Evolutionary conservation across 352 stramenopile genomes (phyloP), one percentile per base, ranked within the genome.

Genomic region (Phytophthora pisi): DNA sequence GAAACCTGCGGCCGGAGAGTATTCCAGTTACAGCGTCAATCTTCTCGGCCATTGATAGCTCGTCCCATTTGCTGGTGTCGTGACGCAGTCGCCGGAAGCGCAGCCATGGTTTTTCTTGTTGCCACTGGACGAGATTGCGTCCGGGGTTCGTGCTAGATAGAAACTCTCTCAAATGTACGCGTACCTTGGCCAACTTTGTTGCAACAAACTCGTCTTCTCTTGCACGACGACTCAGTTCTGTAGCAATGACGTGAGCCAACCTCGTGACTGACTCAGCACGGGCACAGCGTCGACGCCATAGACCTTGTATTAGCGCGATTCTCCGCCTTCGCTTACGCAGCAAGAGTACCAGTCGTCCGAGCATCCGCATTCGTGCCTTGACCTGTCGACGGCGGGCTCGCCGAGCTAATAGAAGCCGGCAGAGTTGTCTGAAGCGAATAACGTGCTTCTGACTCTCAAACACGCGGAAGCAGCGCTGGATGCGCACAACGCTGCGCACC

Each of bases 381-480:
- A 75, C 16, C 36, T 69, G 69, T 26, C 68, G 65, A n/a, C 38
- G 38, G 4, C 50, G 68, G 18, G 66, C 67, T 50, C 72, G 61
- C 5, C 62, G 62, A 1, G 46, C 64, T 23, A 77, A 15, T 16
- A 86, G 50, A 47, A 83, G 46, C 8, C 72, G 70, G 31, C 70
- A 79, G 11, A 76, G 42, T 23, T 68, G 69, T 2, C 66, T 74
- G 40, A 86, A 76, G 28, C 58, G 67, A 4, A 79, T 51, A 15
- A 84, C 49, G 15, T 77, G 61, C 36, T 79, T 85, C 40, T 87
- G 77, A 43, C 49, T 62, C 23, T 69, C 45, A 36, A 78, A 84
- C 15, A 81, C 45, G 0, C 79, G 77, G 26, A 90, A 84, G 30
- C 66, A 87, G 13, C 45, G 63, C 42, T 86, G 77, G 30, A 86